Evolutionary conservation across 2,329 filamentous ascomycete species (phyloP).

Genomic region (Fusarium agapanthi): DNA sequence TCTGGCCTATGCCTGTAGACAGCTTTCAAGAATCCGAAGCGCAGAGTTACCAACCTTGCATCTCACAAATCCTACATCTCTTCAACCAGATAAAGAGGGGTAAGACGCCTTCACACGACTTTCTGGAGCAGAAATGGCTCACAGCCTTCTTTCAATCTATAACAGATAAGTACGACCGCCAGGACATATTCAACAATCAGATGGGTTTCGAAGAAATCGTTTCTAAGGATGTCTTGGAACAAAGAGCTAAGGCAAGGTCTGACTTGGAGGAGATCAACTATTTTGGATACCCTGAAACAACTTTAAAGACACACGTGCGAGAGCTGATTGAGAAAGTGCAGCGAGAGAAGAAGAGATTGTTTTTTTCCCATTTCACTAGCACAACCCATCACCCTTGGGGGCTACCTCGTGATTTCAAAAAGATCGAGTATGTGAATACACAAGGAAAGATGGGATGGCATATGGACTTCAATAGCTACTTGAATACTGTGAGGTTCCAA

Average conservation of each 20-base stretch:
- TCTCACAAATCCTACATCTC: conserved; percentile 49
- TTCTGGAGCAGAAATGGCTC: conserved; percentile 42
- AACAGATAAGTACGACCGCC: conserved; percentile 47
- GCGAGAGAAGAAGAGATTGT: conserved; percentile 44
- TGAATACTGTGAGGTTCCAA: conserved; percentile 45
- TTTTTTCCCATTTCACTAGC: conserved; percentile 48
- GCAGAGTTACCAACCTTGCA: conserved; percentile 54
- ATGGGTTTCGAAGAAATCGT: conserved; percentile 46
- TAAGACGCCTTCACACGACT: conserved; percentile 24
- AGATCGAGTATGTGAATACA: conserved; percentile 16
- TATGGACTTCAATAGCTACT: conserved; percentile 44
- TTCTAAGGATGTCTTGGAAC: conserved; percentile 41
- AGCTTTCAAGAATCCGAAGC: conserved; percentile 52
- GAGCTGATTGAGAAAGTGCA: conserved; percentile 42
- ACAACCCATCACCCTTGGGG: conserved; percentile 47
- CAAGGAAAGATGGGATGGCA: conserved; percentile 38
- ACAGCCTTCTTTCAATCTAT: conserved; percentile 48
- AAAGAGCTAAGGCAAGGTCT: conserved; percentile 13
- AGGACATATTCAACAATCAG: conserved; percentile 42
- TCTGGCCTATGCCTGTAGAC: conserved; percentile 49
- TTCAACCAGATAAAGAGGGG: conserved; percentile 43
- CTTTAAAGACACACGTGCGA: conserved; percentile 42
- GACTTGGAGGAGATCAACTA: conserved; percentile 41
- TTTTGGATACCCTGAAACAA: conserved; percentile 46
- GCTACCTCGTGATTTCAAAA: conserved; percentile 22